Evolutionary conservation across 2,329 filamentous ascomycete species (phyloP).

Genomic region (Chrysosporium keratinophilum): DNA sequence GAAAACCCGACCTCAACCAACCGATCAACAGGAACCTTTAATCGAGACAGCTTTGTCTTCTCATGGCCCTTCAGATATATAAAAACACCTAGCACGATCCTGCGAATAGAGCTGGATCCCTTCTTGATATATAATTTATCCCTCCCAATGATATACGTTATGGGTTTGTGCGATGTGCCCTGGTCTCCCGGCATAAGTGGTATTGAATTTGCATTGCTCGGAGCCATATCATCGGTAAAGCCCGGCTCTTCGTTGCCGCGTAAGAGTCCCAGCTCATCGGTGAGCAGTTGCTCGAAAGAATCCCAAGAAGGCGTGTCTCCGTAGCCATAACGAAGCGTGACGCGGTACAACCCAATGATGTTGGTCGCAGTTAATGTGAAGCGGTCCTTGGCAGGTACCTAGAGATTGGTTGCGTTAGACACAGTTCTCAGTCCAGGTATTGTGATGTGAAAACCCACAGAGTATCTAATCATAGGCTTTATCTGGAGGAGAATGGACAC

Average conservation of each 20-base stretch:
- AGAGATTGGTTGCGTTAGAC: slow-evolving; percentile 42
- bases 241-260: not conserved
- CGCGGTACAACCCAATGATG: slow-evolving; percentile 13
- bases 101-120: slow-evolving; percentile 22
- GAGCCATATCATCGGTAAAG: slow-evolving; percentile 18
- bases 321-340: slow-evolving; percentile 15
- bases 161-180: slow-evolving; percentile 7
- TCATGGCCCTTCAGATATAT: slow-evolving; percentile 33
- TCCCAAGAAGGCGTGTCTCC: slow-evolving; percentile 14
- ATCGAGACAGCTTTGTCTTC: slow-evolving; percentile 29
- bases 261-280: slow-evolving; percentile 10
- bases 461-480: slow-evolving; percentile 13
- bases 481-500: slow-evolving; percentile 67
- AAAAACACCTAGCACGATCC: slow-evolving; percentile 25
- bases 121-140: slow-evolving; percentile 31
- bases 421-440: not conserved
- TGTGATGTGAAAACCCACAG: slow-evolving; percentile 9
- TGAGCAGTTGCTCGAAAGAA: slow-evolving; percentile 14
- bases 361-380: slow-evolving; percentile 33
- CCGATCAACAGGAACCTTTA: slow-evolving; percentile 30
- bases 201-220: slow-evolving; percentile 8
- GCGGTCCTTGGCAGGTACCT: slow-evolving; percentile 44
- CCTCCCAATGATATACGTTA: slow-evolving; percentile 42
- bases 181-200: not conserved
- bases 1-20: slow-evolving; percentile 36